phyloP scores from a whole-genome alignment of 257 asterid genomes.

The Verbascum thapsus region DNA sequence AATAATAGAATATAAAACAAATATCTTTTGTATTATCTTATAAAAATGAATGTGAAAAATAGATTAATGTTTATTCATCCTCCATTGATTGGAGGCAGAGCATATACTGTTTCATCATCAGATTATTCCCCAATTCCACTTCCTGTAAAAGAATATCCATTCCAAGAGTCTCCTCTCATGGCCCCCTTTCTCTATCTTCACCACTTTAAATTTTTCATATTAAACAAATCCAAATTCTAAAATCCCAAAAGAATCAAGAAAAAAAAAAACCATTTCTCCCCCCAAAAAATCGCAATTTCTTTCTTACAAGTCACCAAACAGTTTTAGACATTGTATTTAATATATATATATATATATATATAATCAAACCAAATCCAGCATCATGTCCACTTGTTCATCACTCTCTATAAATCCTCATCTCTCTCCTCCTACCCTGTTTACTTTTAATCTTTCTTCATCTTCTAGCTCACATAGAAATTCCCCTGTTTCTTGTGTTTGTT shows the following conservation, averaged over 20 bases:
- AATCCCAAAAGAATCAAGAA: slow-evolving; percentile 34
- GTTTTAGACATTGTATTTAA: slow-evolving; percentile 6
- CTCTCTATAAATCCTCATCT: slow-evolving; percentile 48
- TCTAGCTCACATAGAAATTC: slow-evolving; percentile 11
- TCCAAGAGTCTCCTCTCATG: slow-evolving; percentile 30
- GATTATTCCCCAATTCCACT: slow-evolving; percentile 26
- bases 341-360: slow-evolving; percentile 24
- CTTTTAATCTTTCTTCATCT: slow-evolving; percentile 31
- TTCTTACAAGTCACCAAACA: neutral
- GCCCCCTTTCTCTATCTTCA: slow-evolving; percentile 34
- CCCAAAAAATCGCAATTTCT: neutral
- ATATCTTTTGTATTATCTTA: neutral
- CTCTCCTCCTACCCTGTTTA: slow-evolving; percentile 44
- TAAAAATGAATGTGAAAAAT: slow-evolving; percentile 10
- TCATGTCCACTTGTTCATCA: slow-evolving; percentile 56
- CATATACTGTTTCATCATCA: slow-evolving; percentile 47
- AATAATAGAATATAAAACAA: neutral
- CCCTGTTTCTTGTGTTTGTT: slow-evolving; percentile 35
- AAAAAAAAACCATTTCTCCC: slow-evolving; percentile 23
- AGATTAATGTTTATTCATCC: neutral
- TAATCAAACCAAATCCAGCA: slow-evolving; percentile 23
- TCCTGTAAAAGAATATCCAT: slow-evolving; percentile 42
- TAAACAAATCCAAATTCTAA: slow-evolving; percentile 1
- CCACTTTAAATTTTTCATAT: slow-evolving; percentile 11
- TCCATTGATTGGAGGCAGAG: slow-evolving; percentile 28